Evolutionary conservation across 2,329 filamentous ascomycete genomes (phyloP), one percentile per base, ranked within the genome.

Genomic region (Aureobasidium sp.): DNA sequence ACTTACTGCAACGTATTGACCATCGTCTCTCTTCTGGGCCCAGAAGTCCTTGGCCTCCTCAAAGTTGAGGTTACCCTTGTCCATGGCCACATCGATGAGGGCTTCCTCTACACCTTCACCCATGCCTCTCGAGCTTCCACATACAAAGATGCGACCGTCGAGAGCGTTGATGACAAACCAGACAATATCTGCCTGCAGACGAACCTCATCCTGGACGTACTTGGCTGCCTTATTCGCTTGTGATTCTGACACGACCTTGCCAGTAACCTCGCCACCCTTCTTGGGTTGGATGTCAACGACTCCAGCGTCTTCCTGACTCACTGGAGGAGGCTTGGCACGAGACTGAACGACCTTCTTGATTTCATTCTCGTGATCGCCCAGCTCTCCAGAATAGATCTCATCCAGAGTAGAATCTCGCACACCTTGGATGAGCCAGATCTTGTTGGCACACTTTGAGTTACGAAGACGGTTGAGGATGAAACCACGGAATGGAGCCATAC

Each of bases 81-180:
- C 80, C 87, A 96, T 96, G 57, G 91, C 91, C 1, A 97, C 91
- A 65, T 96, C 89, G 30, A 97, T 80, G 15, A 99, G 80, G 0
- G 93, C 90, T 50, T 86, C 82, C 73, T 97, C 89, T 3, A 99
- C 94, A 48, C 94, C 94, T 75, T 97, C 94, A 63, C 94, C 94
- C 94, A 99, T 99, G 62, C 94, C 94, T 78, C 90, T 91, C 70
- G 86, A 91, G 75, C 89, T 95, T 54, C 94, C 94, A 73, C 94
- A 99, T 63, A 99, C 94, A 72, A 99, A 99, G 58, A 97, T 86
- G 58, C 94, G 86, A 1, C 94, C 94, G 70, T 99, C 94, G n/a
- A 97, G 81, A 2, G 91, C 86, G 73, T 97, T 97, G 79, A 96
- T 89, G 66, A 97, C 91, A 74, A 91, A 96, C 94, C 94, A 99